Percentiles rank a stretch among this genome's conserved stretches.
phyloP scores from a whole-genome alignment of 257 asterid genomes.

The Voacanga thouarsii region DNA sequence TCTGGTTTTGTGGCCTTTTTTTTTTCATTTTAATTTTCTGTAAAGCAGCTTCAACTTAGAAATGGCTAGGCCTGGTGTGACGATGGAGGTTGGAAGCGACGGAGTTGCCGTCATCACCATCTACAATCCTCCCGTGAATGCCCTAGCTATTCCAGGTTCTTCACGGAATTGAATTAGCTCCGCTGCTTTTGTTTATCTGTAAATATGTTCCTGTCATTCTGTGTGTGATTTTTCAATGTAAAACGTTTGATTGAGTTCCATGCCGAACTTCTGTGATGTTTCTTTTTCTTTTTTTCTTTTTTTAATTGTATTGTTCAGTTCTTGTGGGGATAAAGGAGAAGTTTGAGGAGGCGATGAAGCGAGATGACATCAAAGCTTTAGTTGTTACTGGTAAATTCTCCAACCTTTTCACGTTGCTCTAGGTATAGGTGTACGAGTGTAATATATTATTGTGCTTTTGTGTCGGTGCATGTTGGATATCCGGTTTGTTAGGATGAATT shows the following conservation, averaged over 20 bases:
- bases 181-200: not conserved
- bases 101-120: conserved; percentile 82
- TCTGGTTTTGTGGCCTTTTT: not conserved
- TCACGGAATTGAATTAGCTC: not conserved
- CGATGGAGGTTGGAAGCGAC: conserved; percentile 88
- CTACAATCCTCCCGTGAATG: conserved; percentile 83
- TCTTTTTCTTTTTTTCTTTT: too few relatives aligned
- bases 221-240: not conserved
- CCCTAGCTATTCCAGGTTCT: conserved; percentile 64
- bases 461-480: not conserved
- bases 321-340: conserved; percentile 62
- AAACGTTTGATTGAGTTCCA: not conserved
- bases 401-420: not conserved
- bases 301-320: conserved; percentile 37
- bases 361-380: conserved; percentile 83
- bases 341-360: conserved; percentile 57
- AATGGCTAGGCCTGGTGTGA: conserved; percentile 50
- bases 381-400: conserved; percentile 59
- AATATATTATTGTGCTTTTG: not conserved
- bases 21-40: not conserved
- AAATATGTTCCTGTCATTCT: not conserved
- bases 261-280: not conserved
- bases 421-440: not conserved
- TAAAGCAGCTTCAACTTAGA: not conserved
- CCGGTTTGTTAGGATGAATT: not conserved